phyloP scores from a whole-genome alignment of 805 yeast species.

The Suhomyces sp. region DNA sequence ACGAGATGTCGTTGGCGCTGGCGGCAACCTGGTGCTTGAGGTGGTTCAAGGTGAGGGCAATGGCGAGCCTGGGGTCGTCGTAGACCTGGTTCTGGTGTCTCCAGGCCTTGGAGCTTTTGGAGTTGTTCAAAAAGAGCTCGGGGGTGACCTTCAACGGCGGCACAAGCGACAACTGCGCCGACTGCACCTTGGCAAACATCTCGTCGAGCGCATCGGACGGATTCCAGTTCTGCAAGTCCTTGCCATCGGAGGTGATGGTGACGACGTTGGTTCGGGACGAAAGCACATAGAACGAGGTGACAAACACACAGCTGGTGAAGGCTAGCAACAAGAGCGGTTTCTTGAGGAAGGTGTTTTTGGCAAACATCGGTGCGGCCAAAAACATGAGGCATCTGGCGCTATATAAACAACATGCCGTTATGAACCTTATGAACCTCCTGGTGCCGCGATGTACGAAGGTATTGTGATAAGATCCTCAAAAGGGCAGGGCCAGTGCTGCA shows the following conservation, averaged over 20 bases:
- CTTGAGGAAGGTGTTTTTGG: background rate
- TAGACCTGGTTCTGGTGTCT: slow-evolving; percentile 13
- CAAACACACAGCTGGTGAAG: slow-evolving; percentile 1
- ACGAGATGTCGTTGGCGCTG: background rate
- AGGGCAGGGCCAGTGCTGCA: no score
- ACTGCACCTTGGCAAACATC: background rate
- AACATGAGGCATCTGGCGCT: background rate
- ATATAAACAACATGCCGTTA: background rate
- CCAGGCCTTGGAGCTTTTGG: slow-evolving; percentile 17
- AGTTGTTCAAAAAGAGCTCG: background rate
- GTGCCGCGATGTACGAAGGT: no score
- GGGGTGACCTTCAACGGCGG: background rate
- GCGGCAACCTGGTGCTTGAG: background rate
- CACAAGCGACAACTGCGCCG: background rate
- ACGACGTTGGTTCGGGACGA: background rate
- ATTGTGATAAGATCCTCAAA: no score
- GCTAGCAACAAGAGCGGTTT: background rate
- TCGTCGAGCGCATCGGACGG: no score
- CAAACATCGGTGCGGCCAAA: background rate
- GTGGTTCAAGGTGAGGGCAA: slow-evolving; percentile 13
- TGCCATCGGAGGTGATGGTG: background rate
- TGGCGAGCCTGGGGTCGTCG: slow-evolving; percentile 21
- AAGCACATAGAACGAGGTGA: background rate
- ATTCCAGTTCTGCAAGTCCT: no score
- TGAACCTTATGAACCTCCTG: background rate